phyloP scores from a whole-genome alignment of 2,329 filamentous ascomycete genomes.

The Microcera coccophila region DNA sequence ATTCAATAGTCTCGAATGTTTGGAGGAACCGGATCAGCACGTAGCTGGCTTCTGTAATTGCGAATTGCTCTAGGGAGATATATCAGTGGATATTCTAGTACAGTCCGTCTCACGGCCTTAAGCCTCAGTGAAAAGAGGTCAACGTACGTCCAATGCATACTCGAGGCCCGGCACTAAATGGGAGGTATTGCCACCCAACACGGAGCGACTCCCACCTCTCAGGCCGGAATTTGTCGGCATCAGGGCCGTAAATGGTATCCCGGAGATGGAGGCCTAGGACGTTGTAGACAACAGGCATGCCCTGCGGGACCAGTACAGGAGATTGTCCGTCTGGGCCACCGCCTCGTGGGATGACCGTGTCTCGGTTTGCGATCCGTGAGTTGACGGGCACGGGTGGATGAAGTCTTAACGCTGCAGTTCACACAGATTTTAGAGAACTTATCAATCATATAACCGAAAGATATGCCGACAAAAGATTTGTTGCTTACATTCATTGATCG shows the following conservation, averaged over 20 bases:
- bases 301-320: conserved; percentile 47
- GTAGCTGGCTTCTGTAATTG: no score
- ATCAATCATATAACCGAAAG: no score
- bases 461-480: no score
- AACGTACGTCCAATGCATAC: conserved; percentile 41
- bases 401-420: conserved; percentile 44
- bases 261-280: conserved; percentile 40
- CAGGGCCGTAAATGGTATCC: conserved; percentile 35
- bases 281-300: conserved; percentile 39
- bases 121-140: no score
- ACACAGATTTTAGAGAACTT: no score
- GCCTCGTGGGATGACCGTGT: conserved; percentile 48
- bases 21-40: no score
- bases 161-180: conserved; percentile 45
- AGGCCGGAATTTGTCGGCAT: conserved; percentile 39
- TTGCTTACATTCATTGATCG: no score
- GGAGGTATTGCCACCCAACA: conserved; percentile 41
- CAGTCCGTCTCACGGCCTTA: no score
- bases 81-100: no score
- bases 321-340: conserved; percentile 44
- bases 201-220: conserved; percentile 36
- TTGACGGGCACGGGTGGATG: conserved; percentile 48
- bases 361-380: conserved; percentile 40
- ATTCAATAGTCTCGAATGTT: no score
- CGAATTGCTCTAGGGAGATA: no score